Evolutionary conservation across 2,329 filamentous ascomycete genomes (phyloP).

Genomic region (Microcyclospora tardicrescens): DNA sequence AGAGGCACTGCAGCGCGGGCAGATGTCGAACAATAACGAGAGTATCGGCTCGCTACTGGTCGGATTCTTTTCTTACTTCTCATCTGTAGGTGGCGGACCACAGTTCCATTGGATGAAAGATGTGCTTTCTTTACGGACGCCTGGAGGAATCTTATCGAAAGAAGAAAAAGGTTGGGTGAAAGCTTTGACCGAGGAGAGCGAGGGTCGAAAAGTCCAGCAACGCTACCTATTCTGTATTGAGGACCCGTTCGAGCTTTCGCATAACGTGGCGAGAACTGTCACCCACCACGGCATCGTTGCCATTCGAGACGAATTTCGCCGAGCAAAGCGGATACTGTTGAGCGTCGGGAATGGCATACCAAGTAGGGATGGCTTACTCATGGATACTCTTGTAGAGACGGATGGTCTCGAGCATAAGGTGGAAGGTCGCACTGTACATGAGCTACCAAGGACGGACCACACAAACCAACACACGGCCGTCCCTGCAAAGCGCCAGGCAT

Average conservation of each 20-base stretch:
- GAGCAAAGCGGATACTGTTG: constrained; percentile 61
- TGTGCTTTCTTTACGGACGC: constrained; percentile 62
- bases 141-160: constrained; percentile 58
- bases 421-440: constrained; percentile 3
- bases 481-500: too few relatives aligned
- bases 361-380: constrained; percentile 14
- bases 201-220: constrained; percentile 51
- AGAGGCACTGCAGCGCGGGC: constrained; percentile 42
- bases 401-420: constrained; percentile 32
- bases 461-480: too few relatives aligned
- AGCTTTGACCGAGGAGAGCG: constrained; percentile 55
- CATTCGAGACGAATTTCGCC: constrained; percentile 72
- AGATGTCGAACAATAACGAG: constrained; percentile 56
- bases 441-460: not conserved
- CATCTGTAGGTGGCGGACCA: constrained; percentile 42
- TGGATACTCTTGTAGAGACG: constrained; percentile 14
- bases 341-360: constrained; percentile 32
- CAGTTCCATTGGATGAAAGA: constrained; percentile 71
- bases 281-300: constrained; percentile 69
- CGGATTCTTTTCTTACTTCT: constrained; percentile 80
- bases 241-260: constrained; percentile 77
- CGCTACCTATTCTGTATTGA: constrained; percentile 82
- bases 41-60: constrained; percentile 58
- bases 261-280: constrained; percentile 80
- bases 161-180: constrained; percentile 73